Conservation (phyloP, 192 early-diverging fungal genomes). For the Mortierella hygrophila region DNA sequence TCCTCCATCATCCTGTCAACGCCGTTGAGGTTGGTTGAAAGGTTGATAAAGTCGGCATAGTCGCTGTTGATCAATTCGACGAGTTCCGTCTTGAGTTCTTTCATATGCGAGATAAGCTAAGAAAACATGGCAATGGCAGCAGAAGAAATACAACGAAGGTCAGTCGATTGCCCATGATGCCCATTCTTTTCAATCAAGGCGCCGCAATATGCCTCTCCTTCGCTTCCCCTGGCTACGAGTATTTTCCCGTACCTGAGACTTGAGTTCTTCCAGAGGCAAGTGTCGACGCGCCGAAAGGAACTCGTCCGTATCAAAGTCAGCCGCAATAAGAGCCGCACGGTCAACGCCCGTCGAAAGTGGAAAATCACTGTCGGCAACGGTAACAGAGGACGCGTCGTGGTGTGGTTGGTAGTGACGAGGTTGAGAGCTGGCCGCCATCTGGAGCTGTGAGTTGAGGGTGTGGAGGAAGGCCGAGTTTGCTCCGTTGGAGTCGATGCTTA, state of each 20-base stretch:
- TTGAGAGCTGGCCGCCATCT: constrained; percentile 33
- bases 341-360: constrained; percentile 56
- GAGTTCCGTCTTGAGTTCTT: constrained; percentile 76
- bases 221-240: neutral
- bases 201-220: neutral
- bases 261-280: constrained; percentile 74
- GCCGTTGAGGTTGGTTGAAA: constrained; percentile 83
- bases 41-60: constrained; percentile 85
- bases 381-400: neutral
- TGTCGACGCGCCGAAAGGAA: constrained; percentile 76
- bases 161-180: neutral
- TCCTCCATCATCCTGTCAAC: constrained; percentile 76
- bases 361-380: constrained; percentile 28
- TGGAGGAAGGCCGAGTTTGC: constrained; percentile 46
- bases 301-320: constrained; percentile 69
- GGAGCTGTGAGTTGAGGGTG: constrained; percentile 45
- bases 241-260: constrained; percentile 49
- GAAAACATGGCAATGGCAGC: neutral
- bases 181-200: neutral
- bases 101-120: constrained; percentile 70
- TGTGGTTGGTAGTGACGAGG: constrained; percentile 14
- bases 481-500: constrained; percentile 36
- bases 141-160: neutral
- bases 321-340: constrained; percentile 53
- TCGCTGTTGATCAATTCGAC: constrained; percentile 85